Percentiles rank a stretch among this genome's conserved stretches.
Evolutionary conservation across 2,329 filamentous ascomycete species (phyloP).

Genomic region (Pestalotiopsis sp.): DNA sequence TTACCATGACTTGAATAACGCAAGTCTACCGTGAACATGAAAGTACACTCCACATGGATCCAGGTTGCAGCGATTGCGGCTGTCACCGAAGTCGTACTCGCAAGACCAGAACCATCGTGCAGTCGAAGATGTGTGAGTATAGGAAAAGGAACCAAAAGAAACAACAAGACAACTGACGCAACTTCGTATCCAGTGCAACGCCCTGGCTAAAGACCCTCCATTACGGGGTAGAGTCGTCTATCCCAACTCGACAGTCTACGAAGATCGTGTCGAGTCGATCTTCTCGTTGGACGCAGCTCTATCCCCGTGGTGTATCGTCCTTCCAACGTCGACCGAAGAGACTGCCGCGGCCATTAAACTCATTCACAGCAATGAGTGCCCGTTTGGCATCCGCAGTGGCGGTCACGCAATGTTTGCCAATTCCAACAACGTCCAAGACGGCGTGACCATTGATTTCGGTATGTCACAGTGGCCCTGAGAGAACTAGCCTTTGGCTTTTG

Average conservation of each 20-base stretch:
- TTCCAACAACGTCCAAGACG: conserved; percentile 13
- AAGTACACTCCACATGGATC: neutral
- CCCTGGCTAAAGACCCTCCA: neutral
- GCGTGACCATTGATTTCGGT: conserved; percentile 20
- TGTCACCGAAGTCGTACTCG: neutral
- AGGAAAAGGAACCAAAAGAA: neutral
- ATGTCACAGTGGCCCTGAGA: neutral
- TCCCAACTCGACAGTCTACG: neutral
- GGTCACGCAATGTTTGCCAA: conserved; percentile 14
- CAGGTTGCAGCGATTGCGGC: neutral
- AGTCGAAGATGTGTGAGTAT: neutral
- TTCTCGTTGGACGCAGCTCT: conserved; percentile 6
- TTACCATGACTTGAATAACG: neutral
- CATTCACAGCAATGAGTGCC: conserved; percentile 18
- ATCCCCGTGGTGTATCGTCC: conserved; percentile 10
- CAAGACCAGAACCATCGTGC: neutral
- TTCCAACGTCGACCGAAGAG: conserved; percentile 9
- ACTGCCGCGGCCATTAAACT: conserved; percentile 4
- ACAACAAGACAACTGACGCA: neutral
- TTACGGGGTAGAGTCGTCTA: conserved; percentile 1
- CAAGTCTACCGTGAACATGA: neutral
- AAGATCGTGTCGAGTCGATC: neutral
- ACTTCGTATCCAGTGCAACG: neutral
- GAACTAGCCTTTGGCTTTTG: neutral
- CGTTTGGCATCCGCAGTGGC: conserved; percentile 17